phyloP scores from a whole-genome alignment of 163 green algal genomes.

The Scenedesmus sp. region DNA sequence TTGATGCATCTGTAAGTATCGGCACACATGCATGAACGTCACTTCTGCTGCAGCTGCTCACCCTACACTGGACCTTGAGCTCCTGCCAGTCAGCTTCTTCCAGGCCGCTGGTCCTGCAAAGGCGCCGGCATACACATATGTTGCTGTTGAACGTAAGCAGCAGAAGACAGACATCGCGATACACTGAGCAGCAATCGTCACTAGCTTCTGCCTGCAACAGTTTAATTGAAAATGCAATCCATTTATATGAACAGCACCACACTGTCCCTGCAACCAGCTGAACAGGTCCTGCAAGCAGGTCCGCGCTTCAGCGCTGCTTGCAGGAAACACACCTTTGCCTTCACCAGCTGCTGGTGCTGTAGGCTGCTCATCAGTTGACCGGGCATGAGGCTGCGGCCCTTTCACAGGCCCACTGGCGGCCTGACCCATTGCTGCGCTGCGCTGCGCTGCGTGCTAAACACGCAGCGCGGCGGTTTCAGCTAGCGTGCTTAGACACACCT shows the following conservation, averaged over 20 bases:
- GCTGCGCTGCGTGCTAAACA: not conserved
- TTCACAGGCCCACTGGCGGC: not conserved
- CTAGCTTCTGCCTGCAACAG: no score
- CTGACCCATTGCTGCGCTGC: not conserved
- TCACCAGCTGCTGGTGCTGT: not conserved
- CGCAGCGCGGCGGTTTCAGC: not conserved
- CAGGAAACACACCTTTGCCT: not conserved
- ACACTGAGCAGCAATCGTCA: not conserved
- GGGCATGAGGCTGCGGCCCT: not conserved
- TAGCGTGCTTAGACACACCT: not conserved
- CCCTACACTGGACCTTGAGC: not conserved
- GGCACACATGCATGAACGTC: not conserved
- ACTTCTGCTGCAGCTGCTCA: not conserved
- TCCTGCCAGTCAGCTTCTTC: not conserved
- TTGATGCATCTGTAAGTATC: no score
- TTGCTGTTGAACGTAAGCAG: not conserved
- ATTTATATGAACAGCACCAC: no score
- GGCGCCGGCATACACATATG: not conserved
- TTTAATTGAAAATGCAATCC: no score
- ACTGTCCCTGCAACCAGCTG: no score
- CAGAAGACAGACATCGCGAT: not conserved
- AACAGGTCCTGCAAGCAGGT: not conserved
- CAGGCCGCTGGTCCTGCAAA: not conserved
- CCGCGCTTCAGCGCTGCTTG: not conserved
- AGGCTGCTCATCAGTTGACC: not conserved